Evolutionary conservation across 768 basidiomycete genomes (phyloP).

Genomic region (Panaeolus papilionaceus): DNA sequence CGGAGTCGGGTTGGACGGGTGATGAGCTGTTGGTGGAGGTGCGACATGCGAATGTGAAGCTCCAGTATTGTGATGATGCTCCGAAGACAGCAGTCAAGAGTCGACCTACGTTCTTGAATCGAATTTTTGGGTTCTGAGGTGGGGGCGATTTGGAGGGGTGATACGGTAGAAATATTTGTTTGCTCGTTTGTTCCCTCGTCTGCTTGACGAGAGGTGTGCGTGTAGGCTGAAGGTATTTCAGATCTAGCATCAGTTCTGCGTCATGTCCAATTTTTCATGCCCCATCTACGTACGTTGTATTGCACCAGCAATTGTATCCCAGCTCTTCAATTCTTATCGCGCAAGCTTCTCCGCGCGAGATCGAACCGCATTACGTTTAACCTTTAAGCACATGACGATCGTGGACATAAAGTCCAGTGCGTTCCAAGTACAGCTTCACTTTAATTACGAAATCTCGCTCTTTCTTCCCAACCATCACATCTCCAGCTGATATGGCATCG

Average conservation of each 20-base stretch:
- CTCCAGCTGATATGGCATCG: not conserved
- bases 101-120: slow-evolving; percentile 10
- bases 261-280: not conserved
- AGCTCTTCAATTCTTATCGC: no score
- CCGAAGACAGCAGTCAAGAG: slow-evolving; percentile 1
- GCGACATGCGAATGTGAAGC: slow-evolving; percentile 41
- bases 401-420: not conserved
- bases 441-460: not conserved
- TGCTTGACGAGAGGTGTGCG: not conserved
- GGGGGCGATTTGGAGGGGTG: not conserved
- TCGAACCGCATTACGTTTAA: not conserved
- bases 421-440: not conserved
- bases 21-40: slow-evolving; percentile 46
- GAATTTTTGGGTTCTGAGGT: slow-evolving; percentile 2
- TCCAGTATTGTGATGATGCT: slow-evolving; percentile 33
- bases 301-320: no score
- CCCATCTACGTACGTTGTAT: not conserved
- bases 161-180: not conserved
- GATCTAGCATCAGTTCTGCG: not conserved
- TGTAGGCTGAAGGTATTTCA: not conserved
- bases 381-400: not conserved
- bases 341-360: no score
- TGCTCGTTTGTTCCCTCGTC: not conserved
- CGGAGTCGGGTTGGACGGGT: slow-evolving; percentile 38
- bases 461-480: not conserved